phyloP scores from a whole-genome alignment of 768 basidiomycete genomes.

The Macrolepiota dolichaula region DNA sequence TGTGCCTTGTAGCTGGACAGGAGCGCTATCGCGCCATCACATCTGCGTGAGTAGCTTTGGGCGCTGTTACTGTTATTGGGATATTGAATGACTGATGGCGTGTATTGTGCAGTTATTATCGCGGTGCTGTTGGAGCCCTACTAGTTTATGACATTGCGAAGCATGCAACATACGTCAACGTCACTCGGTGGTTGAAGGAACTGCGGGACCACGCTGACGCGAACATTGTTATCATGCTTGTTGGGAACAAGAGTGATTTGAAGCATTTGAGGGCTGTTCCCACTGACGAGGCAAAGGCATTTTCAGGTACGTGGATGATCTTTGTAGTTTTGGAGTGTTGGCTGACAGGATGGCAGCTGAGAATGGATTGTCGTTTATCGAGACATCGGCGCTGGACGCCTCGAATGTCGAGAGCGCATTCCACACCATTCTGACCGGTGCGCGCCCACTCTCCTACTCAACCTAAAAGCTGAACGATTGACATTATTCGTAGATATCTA shows the following conservation, averaged over 20 bases:
- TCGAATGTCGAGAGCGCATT: conserved; percentile 98
- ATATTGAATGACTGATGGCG: neutral
- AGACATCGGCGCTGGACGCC: conserved; percentile 99
- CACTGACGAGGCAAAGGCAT: conserved; percentile 94
- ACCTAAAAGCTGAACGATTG: neutral
- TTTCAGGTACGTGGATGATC: conserved; percentile 59
- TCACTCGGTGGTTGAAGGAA: conserved; percentile 96
- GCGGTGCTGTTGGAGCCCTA: conserved; percentile 91
- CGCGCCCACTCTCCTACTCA: conserved; percentile 19
- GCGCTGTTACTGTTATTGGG: neutral
- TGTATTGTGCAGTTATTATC: conserved; percentile 73
- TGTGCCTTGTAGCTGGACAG: conserved; percentile 71
- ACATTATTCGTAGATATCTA: conserved; percentile 74
- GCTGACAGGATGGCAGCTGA: conserved; percentile 52
- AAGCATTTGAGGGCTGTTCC: conserved; percentile 95
- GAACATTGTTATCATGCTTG: conserved; percentile 94
- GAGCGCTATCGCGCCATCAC: conserved; percentile 98
- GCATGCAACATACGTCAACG: conserved; percentile 91
- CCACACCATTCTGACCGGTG: conserved; percentile 93
- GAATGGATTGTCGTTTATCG: conserved; percentile 91
- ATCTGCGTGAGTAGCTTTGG: conserved; percentile 66
- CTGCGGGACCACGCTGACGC: conserved; percentile 92
- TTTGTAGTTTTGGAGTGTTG: neutral
- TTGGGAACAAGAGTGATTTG: conserved; percentile 99
- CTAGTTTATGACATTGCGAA: conserved; percentile 95